These are phyloP conservation scores for Paxillus ammoniavirescens DNA, from an alignment of 768 basidiomycete species.

Conservation along the genomic window DNA sequence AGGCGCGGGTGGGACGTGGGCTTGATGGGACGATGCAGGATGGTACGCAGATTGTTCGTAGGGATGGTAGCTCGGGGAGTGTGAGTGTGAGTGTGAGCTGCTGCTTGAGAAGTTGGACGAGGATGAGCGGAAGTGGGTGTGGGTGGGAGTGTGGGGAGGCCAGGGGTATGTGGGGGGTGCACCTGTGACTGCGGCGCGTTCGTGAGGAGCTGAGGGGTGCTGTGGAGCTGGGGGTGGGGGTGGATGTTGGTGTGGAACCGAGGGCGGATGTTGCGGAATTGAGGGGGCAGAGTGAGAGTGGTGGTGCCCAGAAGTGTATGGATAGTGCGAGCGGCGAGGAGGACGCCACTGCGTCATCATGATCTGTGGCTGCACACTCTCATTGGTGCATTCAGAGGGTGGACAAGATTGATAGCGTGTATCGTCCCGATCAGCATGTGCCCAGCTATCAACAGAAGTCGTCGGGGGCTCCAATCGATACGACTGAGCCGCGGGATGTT, in stretches of 20 bases:
- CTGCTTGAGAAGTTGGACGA: slow-evolving; percentile 10
- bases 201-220: slow-evolving; percentile 14
- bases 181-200: slow-evolving; percentile 13
- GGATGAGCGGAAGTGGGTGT: slow-evolving; percentile 3
- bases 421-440: slow-evolving; percentile 15
- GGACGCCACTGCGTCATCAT: slow-evolving; percentile 26
- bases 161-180: slow-evolving; percentile 17
- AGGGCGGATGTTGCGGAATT: too few species aligned
- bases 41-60: slow-evolving; percentile 11
- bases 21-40: slow-evolving; percentile 3
- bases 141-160: slow-evolving; percentile 1
- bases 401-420: slow-evolving; percentile 2
- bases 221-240: slow-evolving; percentile 6
- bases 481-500: slow-evolving; percentile 2
- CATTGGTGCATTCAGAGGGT: slow-evolving; percentile 2
- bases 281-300: slow-evolving; percentile 1
- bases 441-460: slow-evolving; percentile 15
- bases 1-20: slow-evolving; percentile 26
- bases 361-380: slow-evolving; percentile 7
- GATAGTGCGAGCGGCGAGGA: slow-evolving; percentile 25
- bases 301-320: slow-evolving; percentile 22
- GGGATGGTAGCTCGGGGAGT: slow-evolving; percentile 4
- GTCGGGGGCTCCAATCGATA: slow-evolving; percentile 17
- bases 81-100: slow-evolving; percentile 5
- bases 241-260: not conserved